Evolutionary conservation across 202 grass and related monocot species (phyloP).

Genomic region (Panicum virgatum): DNA sequence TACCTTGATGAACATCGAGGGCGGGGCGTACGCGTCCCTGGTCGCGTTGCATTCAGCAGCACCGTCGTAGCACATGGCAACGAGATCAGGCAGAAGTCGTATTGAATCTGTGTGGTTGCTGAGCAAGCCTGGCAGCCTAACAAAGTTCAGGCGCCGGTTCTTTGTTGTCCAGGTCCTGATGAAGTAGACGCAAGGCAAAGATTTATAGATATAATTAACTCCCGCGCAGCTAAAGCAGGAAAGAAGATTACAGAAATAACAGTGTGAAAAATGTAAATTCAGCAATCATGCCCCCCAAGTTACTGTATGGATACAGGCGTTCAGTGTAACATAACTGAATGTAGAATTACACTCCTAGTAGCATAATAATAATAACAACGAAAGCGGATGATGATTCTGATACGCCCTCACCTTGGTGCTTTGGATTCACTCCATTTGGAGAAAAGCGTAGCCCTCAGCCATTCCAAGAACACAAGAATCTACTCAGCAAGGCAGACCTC

Average conservation of each 20-base stretch:
- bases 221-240: not conserved
- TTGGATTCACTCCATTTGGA: not conserved
- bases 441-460: not conserved
- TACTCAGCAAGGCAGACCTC: not conserved
- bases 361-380: not conserved
- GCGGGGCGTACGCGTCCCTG: slow-evolving; percentile 84
- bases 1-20: slow-evolving; percentile 57
- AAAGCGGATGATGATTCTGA: not conserved
- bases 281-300: not conserved
- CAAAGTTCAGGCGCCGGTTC: not conserved
- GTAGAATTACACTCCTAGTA: not conserved
- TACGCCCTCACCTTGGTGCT: not conserved
- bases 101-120: not conserved
- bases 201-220: not conserved
- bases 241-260: slow-evolving; percentile 24
- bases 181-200: not conserved
- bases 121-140: not conserved
- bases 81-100: not conserved
- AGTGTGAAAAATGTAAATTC: slow-evolving; percentile 18
- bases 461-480: not conserved
- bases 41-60: slow-evolving; percentile 62
- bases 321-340: slow-evolving; percentile 3
- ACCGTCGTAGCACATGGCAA: not conserved
- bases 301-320: not conserved
- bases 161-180: not conserved